A percentile compares a stretch with the other conserved stretches of the same genome.
Evolutionary conservation across 495 filamentous ascomycete species (phyloP).

Genomic region (Penicillium goetzii): DNA sequence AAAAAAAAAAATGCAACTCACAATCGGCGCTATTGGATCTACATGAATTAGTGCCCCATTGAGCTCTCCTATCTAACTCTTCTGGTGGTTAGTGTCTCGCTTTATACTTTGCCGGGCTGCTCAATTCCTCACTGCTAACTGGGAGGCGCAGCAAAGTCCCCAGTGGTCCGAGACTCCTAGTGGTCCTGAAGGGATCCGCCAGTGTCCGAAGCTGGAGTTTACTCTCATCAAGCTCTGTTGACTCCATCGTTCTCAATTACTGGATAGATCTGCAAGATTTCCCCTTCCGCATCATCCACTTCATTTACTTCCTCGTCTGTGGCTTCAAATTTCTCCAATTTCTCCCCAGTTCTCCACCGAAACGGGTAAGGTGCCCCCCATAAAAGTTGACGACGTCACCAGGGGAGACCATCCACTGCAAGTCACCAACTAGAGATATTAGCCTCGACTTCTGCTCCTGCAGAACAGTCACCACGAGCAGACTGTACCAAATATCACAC

Average conservation of each 20-base stretch:
- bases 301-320: conserved; percentile 6
- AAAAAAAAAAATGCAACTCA: conserved; percentile 16
- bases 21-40: conserved; percentile 21
- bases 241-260: conserved; percentile 6
- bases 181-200: conserved; percentile 16
- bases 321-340: background rate
- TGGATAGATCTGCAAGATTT: background rate
- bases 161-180: background rate
- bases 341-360: conserved; percentile 18
- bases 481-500: background rate
- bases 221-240: conserved; percentile 1
- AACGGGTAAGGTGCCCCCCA: conserved; percentile 27
- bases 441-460: conserved; percentile 14
- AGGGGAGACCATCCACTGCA: conserved; percentile 8
- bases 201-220: conserved; percentile 7
- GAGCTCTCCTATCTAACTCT: background rate
- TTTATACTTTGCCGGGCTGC: background rate
- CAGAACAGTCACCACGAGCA: conserved; percentile 1
- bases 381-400: conserved; percentile 47
- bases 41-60: conserved; percentile 9
- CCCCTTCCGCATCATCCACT: background rate
- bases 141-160: background rate
- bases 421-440: conserved; percentile 13
- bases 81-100: background rate
- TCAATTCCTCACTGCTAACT: background rate